Percentiles rank a stretch among this genome's conserved stretches.
Evolutionary conservation across 2,329 filamentous ascomycete species (phyloP).

Genomic region (Sclerotinia sclerotiorum): DNA sequence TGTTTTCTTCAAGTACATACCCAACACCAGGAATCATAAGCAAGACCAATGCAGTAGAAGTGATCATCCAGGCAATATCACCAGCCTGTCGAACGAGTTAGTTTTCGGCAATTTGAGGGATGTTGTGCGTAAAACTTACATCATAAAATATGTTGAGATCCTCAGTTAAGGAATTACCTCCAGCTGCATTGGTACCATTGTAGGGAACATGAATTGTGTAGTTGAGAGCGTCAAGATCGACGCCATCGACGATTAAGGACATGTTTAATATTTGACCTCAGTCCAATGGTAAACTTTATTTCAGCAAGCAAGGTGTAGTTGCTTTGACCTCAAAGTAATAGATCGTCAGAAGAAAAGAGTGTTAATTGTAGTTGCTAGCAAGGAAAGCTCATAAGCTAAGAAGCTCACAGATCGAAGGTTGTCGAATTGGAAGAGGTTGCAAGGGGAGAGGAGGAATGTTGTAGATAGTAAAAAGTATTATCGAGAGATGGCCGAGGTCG

Average conservation of each 20-base stretch:
- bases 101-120: conserved; percentile 49
- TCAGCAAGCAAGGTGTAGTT: background rate
- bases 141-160: conserved; percentile 86
- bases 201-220: conserved; percentile 48
- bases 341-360: background rate
- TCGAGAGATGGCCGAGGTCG: conserved; percentile 1
- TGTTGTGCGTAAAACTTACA: conserved; percentile 45
- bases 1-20: conserved; percentile 42
- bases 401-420: conserved; percentile 11
- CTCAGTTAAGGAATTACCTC: conserved; percentile 59
- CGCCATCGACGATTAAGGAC: conserved; percentile 40
- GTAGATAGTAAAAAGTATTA: background rate
- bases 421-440: background rate
- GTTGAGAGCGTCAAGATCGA: conserved; percentile 47
- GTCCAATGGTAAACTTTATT: background rate
- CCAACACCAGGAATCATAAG: conserved; percentile 93
- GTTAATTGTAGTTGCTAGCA: background rate
- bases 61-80: conserved; percentile 84
- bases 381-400: no score
- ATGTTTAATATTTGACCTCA: conserved; percentile 22
- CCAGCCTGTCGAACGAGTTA: conserved; percentile 58
- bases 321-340: background rate
- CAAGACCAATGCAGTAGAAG: conserved; percentile 76
- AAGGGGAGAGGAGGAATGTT: background rate
- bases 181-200: conserved; percentile 56